Percentiles rank a stretch among this genome's conserved stretches.
Conservation (phyloP, 1,284 basidiomycete species). For the Lentinus polychrous region DNA sequence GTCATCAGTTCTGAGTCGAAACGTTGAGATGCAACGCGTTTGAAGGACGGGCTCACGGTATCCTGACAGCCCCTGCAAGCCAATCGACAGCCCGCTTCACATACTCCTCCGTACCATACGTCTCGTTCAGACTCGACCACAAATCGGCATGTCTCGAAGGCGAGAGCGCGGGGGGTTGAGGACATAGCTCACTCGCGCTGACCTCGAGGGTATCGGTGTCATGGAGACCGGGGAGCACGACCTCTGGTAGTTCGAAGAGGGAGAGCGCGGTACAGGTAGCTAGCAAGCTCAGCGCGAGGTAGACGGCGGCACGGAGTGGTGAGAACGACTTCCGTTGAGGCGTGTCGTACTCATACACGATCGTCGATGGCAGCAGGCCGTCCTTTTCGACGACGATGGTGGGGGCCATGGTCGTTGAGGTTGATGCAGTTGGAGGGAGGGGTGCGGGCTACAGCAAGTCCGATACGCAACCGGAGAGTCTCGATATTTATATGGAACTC, state of each 20-base stretch:
- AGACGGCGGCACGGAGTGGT: background rate
- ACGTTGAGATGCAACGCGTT: too few species aligned
- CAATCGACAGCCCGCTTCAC: constrained; percentile 40
- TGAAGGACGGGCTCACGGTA: constrained; percentile 34
- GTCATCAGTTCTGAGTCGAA: background rate
- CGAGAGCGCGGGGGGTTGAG: constrained; percentile 36
- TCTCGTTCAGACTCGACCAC: constrained; percentile 33
- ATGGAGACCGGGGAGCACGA: background rate
- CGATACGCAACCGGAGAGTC: too few species aligned
- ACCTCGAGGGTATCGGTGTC: background rate
- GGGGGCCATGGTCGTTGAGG: background rate
- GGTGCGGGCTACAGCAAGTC: background rate
- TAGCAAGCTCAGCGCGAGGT: background rate
- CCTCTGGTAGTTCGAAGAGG: background rate
- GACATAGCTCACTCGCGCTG: constrained; percentile 27
- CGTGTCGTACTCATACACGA: background rate
- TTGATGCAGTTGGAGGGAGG: background rate
- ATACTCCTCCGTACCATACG: constrained; percentile 38
- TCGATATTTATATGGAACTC: too few species aligned
- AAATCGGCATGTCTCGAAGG: constrained; percentile 36
- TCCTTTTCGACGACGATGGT: constrained; percentile 6
- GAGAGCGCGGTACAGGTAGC: background rate
- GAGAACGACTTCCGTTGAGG: background rate
- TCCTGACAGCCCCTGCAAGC: constrained; percentile 43
- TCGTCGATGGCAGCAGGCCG: constrained; percentile 2